Evolutionary conservation across 768 basidiomycete genomes (phyloP).

Genomic region (Imleria badia): DNA sequence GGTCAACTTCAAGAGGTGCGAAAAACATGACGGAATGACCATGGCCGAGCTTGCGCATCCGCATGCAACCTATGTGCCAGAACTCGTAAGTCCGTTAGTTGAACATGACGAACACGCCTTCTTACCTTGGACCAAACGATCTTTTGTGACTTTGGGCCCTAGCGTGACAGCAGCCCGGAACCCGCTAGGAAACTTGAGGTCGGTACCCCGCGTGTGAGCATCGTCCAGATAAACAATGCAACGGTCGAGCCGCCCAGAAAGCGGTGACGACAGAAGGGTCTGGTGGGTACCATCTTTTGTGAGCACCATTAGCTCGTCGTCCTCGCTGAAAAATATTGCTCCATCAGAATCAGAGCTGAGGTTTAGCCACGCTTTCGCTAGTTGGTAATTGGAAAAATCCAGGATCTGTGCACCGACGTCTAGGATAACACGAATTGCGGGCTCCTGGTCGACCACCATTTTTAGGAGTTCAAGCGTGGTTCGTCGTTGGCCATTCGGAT

Average conservation of each 20-base stretch:
- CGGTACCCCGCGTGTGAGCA: conserved; percentile 46
- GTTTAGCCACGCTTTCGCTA: conserved; percentile 24
- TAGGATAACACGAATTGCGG: too few species aligned
- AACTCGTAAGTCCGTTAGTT: conserved; percentile 3
- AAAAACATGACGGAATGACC: conserved; percentile 48
- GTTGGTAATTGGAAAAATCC: neutral
- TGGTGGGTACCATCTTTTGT: conserved; percentile 37
- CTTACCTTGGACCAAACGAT: conserved; percentile 48
- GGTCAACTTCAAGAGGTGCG: conserved; percentile 40
- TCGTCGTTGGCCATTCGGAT: conserved; percentile 2
- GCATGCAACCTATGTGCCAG: too few species aligned
- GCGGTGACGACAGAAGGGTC: conserved; percentile 39
- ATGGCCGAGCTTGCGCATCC: conserved; percentile 34
- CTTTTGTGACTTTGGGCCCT: conserved; percentile 45
- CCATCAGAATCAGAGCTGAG: conserved; percentile 11
- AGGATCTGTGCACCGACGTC: too few species aligned
- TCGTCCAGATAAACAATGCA: conserved; percentile 52
- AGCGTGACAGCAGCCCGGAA: conserved; percentile 33
- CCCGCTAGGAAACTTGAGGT: conserved; percentile 43
- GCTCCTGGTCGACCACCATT: too few species aligned
- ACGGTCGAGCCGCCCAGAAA: conserved; percentile 37
- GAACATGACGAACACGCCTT: conserved; percentile 22
- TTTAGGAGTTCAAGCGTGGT: too few species aligned
- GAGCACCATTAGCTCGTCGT: conserved; percentile 26
- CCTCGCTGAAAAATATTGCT: too few species aligned